These are phyloP conservation scores for Talaromyces borbonicus DNA, from an alignment of 495 filamentous ascomycete species.

Conservation along the genomic window DNA sequence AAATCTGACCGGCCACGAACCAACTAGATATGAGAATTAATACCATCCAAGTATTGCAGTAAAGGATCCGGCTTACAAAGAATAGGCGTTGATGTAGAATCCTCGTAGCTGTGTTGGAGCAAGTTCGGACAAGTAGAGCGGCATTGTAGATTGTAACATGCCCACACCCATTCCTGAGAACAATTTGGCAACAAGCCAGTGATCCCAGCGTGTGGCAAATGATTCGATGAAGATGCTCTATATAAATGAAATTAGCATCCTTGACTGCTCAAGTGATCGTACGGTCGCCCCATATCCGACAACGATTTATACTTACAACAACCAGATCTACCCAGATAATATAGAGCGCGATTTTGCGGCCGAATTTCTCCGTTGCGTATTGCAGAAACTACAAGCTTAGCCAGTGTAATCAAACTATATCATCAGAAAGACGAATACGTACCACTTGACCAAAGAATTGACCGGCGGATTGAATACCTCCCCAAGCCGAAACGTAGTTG, in stretches of 20 bases:
- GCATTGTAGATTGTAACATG: slow-evolving; percentile 32
- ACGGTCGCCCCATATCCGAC: neutral
- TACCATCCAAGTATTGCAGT: neutral
- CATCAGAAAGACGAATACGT: neutral
- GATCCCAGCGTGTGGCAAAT: slow-evolving; percentile 26
- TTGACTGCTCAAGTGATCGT: too few species aligned
- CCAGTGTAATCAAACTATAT: neutral
- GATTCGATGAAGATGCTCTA: slow-evolving; percentile 30
- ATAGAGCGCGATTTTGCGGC: slow-evolving; percentile 23
- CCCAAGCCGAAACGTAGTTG: slow-evolving; percentile 31
- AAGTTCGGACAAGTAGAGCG: slow-evolving; percentile 31
- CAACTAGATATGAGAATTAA: slow-evolving; percentile 15
- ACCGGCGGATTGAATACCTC: slow-evolving; percentile 30
- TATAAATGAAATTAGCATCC: neutral
- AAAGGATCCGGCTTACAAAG: slow-evolving; percentile 19
- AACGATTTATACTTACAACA: slow-evolving; percentile 6
- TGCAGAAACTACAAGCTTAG: slow-evolving; percentile 17
- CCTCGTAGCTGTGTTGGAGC: slow-evolving; percentile 30
- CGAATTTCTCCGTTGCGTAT: slow-evolving; percentile 22
- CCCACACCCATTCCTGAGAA: slow-evolving; percentile 33
- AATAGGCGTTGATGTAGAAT: slow-evolving; percentile 32
- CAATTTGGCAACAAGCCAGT: slow-evolving; percentile 33
- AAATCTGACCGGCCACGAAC: slow-evolving; percentile 32
- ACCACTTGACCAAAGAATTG: slow-evolving; percentile 27
- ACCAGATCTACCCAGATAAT: slow-evolving; percentile 23